Evolutionary conservation across 345 rosid species (phyloP).

Genomic region (Eucalyptus brandiana): DNA sequence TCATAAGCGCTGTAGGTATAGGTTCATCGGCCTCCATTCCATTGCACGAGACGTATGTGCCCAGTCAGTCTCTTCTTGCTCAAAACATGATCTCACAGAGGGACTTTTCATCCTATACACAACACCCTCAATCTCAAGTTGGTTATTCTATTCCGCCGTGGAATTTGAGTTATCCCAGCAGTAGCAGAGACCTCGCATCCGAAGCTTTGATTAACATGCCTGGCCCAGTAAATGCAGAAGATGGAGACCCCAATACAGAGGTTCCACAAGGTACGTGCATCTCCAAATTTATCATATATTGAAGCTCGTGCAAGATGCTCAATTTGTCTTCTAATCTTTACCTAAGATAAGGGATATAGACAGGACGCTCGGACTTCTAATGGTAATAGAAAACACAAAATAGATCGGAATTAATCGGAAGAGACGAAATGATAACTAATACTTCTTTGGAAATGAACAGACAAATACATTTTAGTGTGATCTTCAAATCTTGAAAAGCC

Average conservation of each 20-base stretch:
- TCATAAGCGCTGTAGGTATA: too few species aligned
- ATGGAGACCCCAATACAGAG: background rate
- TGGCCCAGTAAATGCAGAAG: background rate
- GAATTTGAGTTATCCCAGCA: background rate
- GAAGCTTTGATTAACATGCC: background rate
- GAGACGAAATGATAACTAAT: background rate
- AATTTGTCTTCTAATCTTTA: background rate
- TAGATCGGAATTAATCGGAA: background rate
- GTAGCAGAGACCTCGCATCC: fast-evolving
- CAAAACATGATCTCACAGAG: too few species aligned
- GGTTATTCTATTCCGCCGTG: fast-evolving
- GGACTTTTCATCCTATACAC: too few species aligned
- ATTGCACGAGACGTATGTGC: too few species aligned
- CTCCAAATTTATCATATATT: background rate
- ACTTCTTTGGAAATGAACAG: background rate
- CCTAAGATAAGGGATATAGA: background rate
- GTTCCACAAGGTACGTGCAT: background rate
- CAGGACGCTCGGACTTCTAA: background rate
- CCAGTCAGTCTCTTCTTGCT: fast-evolving
- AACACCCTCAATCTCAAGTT: too few species aligned
- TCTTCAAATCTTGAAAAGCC: background rate
- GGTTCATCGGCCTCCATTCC: too few species aligned
- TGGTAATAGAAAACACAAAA: background rate
- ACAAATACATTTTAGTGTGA: background rate
- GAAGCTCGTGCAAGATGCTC: background rate